A percentile compares a stretch with the other conserved stretches of the same genome.
phyloP scores from a whole-genome alignment of 805 yeast species.

The Candida verbasci region DNA sequence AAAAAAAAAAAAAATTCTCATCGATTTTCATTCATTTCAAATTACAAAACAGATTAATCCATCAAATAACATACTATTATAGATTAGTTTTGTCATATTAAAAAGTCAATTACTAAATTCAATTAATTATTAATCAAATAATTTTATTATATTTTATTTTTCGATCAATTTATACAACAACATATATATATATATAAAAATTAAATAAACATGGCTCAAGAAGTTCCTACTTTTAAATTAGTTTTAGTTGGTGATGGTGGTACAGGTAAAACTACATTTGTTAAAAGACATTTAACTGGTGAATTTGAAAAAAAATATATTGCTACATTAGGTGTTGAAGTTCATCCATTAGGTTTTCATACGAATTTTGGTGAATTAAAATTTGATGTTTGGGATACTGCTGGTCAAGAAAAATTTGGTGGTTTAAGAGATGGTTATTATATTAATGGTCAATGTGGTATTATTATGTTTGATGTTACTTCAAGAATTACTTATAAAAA shows the following conservation, averaged over 20 bases:
- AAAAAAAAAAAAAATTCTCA: constrained; percentile 6
- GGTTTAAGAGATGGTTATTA: constrained; percentile 99
- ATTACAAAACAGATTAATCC: too few species aligned
- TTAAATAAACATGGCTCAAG: constrained; percentile 47
- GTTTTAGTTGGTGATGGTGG: constrained; percentile 99
- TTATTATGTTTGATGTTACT: constrained; percentile 99
- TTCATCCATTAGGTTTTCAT: constrained; percentile 96
- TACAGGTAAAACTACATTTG: constrained; percentile 99
- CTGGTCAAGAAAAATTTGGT: constrained; percentile 99
- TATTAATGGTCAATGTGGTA: constrained; percentile 99
- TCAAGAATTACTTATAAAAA: constrained; percentile 99
- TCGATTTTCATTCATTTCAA: constrained; percentile 1
- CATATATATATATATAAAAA: too few species aligned
- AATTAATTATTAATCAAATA: too few species aligned
- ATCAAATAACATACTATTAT: too few species aligned
- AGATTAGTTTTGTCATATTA: too few species aligned
- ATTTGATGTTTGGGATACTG: constrained; percentile 99
- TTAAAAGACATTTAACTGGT: constrained; percentile 99
- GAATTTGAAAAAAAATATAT: constrained; percentile 98
- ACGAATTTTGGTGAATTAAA: constrained; percentile 98
- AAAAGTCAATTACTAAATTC: too few species aligned
- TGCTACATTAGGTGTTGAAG: constrained; percentile 99
- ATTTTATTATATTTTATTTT: not conserved
- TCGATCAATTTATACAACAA: not conserved
- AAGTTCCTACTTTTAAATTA: constrained; percentile 95